A percentile compares a stretch with the other conserved stretches of the same genome.
phyloP scores from a whole-genome alignment of 257 asterid genomes.

The Jacaranda mimosifolia region DNA sequence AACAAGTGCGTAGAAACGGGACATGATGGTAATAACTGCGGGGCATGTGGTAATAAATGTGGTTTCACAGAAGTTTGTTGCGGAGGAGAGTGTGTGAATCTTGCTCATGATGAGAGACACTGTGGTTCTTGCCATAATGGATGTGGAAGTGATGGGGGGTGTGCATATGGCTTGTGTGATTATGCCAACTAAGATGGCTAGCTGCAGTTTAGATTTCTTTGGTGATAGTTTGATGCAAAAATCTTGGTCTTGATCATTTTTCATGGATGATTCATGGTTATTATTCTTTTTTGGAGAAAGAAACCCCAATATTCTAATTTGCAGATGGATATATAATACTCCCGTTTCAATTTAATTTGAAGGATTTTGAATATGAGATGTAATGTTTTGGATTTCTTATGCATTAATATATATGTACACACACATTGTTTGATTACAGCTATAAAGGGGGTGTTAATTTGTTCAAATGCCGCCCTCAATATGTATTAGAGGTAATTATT shows the following conservation, averaged over 20 bases:
- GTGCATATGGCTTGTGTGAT: conserved; percentile 53
- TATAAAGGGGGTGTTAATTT: too few relatives aligned
- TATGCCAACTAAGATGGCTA: conserved; percentile 34
- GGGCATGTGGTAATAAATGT: conserved; percentile 55
- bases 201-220: background rate
- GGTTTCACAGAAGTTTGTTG: conserved; percentile 43
- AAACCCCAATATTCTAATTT: too few relatives aligned
- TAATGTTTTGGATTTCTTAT: too few relatives aligned
- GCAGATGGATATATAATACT: too few relatives aligned
- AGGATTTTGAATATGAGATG: too few relatives aligned
- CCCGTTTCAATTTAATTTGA: too few relatives aligned
- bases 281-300: background rate
- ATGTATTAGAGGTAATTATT: too few relatives aligned
- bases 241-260: background rate
- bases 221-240: background rate
- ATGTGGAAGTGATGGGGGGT: conserved; percentile 43
- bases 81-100: conserved; percentile 54
- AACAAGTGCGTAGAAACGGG: conserved; percentile 50
- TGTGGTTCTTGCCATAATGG: conserved; percentile 51
- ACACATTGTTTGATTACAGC: too few relatives aligned
- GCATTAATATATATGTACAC: too few relatives aligned
- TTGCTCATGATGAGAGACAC: conserved; percentile 48
- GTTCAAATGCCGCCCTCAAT: too few relatives aligned
- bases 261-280: background rate
- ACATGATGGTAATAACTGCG: conserved; percentile 45